Percentiles rank a stretch among this genome's conserved stretches.
These are phyloP conservation scores for Gymnopilus junonius DNA, from an alignment of 768 basidiomycete genomes.

Conservation along the genomic window DNA sequence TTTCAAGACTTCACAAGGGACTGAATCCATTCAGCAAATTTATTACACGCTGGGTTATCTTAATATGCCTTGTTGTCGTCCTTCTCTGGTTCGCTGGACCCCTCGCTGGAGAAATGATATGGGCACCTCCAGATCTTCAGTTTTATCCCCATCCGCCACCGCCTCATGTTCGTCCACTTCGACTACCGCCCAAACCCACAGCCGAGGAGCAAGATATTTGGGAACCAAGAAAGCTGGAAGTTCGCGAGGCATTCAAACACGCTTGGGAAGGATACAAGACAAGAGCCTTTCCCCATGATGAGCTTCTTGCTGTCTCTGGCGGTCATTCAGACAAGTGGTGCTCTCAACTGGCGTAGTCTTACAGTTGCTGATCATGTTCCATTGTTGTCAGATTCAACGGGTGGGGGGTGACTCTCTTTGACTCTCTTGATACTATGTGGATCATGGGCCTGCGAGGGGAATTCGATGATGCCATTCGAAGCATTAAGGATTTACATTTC, in stretches of 20 bases:
- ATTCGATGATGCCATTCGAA: constrained; percentile 60
- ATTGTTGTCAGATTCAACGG: constrained; percentile 38
- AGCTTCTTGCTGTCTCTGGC: constrained; percentile 51
- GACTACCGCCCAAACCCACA: constrained; percentile 2
- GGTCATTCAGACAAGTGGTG: constrained; percentile 53
- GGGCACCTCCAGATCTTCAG: constrained; percentile 6
- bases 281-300: constrained; percentile 57
- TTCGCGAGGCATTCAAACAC: constrained; percentile 58
- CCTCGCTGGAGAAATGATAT: background rate
- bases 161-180: constrained; percentile 4
- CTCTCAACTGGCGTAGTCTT: background rate
- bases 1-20: constrained; percentile 12
- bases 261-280: constrained; percentile 57
- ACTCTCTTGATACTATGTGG: constrained; percentile 82
- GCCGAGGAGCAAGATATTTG: constrained; percentile 29
- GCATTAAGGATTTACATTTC: constrained; percentile 52
- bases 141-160: constrained; percentile 2
- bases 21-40: constrained; percentile 15
- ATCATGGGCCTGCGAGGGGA: constrained; percentile 78
- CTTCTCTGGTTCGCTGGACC: constrained; percentile 18
- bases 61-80: constrained; percentile 7
- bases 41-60: constrained; percentile 20
- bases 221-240: constrained; percentile 47
- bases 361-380: background rate
- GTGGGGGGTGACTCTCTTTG: constrained; percentile 70